Conservation (phyloP, 2,329 filamentous ascomycete species). For the Cytospora chrysosperma region DNA sequence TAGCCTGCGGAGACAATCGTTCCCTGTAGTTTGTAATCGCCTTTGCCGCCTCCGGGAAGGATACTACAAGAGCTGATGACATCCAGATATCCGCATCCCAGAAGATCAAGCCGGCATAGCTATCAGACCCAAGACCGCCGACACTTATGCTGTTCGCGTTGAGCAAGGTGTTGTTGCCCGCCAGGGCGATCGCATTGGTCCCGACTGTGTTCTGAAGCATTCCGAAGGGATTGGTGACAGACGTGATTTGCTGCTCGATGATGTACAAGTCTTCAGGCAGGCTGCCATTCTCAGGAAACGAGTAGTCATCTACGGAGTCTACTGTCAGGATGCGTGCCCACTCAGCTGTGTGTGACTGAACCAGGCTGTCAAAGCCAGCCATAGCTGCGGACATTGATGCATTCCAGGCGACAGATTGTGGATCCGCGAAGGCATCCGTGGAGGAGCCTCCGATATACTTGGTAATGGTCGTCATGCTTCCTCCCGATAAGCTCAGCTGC, state of each 20-base stretch:
- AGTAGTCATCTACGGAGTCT: constrained; percentile 63
- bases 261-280: constrained; percentile 57
- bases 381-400: constrained; percentile 49
- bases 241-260: constrained; percentile 51
- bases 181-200: constrained; percentile 42
- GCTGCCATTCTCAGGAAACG: constrained; percentile 49
- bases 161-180: constrained; percentile 36
- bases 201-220: constrained; percentile 51
- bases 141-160: constrained; percentile 28
- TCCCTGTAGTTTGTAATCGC: constrained; percentile 15
- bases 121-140: constrained; percentile 32
- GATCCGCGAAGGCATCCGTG: constrained; percentile 63
- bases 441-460: constrained; percentile 71
- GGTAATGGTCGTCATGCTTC: constrained; percentile 53
- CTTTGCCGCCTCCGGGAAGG: constrained; percentile 19
- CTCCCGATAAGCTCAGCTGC: constrained; percentile 50
- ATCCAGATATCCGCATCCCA: constrained; percentile 25
- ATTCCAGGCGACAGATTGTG: constrained; percentile 52
- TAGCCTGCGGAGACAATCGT: constrained; percentile 16
- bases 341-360: constrained; percentile 57
- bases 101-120: constrained; percentile 20
- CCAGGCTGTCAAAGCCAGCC: constrained; percentile 53
- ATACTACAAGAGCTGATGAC: constrained; percentile 11
- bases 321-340: constrained; percentile 62
- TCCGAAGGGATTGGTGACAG: constrained; percentile 56